These are phyloP conservation scores for Maudiozyma barnettii DNA, from an alignment of 805 yeast species.

Conservation along the genomic window DNA sequence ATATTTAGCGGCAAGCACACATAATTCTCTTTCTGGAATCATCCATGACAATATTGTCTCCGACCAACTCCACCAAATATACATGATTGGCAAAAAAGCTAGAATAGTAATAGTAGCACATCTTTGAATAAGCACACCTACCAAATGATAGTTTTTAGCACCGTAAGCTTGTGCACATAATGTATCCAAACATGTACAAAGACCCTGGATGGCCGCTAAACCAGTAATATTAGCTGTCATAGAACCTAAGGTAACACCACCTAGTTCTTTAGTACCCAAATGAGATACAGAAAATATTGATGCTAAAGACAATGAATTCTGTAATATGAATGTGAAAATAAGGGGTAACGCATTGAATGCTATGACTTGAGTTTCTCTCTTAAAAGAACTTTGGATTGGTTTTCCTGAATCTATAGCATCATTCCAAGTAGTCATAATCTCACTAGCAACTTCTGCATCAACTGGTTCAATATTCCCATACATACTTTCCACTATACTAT, in stretches of 20 bases:
- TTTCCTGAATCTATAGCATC: constrained; percentile 25
- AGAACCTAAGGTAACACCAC: constrained; percentile 65
- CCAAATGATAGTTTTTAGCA: constrained; percentile 50
- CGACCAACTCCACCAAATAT: constrained; percentile 54
- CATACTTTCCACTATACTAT: constrained; percentile 5
- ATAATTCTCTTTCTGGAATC: constrained; percentile 38
- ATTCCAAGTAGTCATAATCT: constrained; percentile 24
- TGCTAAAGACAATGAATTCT: constrained; percentile 65
- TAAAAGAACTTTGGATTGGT: constrained; percentile 22
- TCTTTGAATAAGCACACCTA: constrained; percentile 60
- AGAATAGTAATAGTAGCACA: constrained; percentile 54
- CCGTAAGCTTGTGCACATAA: constrained; percentile 74
- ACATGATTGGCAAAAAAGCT: constrained; percentile 44
- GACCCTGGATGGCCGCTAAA: constrained; percentile 64
- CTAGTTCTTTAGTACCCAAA: constrained; percentile 59
- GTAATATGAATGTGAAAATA: constrained; percentile 56
- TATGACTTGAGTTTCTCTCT: constrained; percentile 37
- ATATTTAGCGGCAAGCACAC: constrained; percentile 48
- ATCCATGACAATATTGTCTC: constrained; percentile 37
- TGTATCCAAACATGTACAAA: constrained; percentile 71
- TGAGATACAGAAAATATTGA: constrained; percentile 71
- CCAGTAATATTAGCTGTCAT: constrained; percentile 76
- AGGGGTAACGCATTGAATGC: constrained; percentile 48
- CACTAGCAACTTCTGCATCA: constrained; percentile 9
- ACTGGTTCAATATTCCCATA: constrained; percentile 8